A percentile compares a stretch with the other conserved stretches of the same genome.
phyloP scores from a whole-genome alignment of 108 stramenopile genomes.

The Nannochloropsis salina region DNA sequence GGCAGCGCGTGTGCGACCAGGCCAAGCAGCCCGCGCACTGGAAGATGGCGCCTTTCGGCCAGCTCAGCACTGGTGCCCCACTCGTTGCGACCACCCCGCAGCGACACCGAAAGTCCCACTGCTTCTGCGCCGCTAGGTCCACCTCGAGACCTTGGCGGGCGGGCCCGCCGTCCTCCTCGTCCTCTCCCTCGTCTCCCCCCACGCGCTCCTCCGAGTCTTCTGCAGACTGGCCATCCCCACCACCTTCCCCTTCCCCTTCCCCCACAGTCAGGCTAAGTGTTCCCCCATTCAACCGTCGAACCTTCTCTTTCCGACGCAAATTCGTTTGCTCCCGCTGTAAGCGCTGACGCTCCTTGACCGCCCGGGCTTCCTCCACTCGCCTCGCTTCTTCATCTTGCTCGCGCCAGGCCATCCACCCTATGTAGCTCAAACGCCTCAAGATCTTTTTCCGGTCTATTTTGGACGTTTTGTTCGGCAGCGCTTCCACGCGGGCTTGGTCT shows the following conservation, averaged over 20 bases:
- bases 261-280: neutral
- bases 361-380: neutral
- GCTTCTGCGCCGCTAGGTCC: neutral
- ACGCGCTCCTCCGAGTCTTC: neutral
- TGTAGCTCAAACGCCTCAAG: neutral
- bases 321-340: neutral
- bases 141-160: neutral
- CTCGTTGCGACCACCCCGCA: slow-evolving; percentile 21
- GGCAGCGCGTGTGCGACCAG: slow-evolving; percentile 18
- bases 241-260: neutral
- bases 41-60: slow-evolving; percentile 18
- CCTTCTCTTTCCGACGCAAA: neutral
- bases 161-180: neutral
- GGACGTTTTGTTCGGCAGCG: slow-evolving; percentile 28
- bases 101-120: neutral
- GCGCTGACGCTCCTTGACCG: slow-evolving; percentile 13
- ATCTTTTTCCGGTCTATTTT: neutral
- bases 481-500: slow-evolving; percentile 26
- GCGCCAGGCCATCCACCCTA: slow-evolving; percentile 13
- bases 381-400: slow-evolving; percentile 18
- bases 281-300: neutral
- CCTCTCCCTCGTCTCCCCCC: neutral
- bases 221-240: neutral
- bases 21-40: neutral
- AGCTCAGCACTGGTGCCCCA: neutral